Conservation (phyloP, 2,329 filamentous ascomycete genomes). For the Ophiostoma quercus region DNA sequence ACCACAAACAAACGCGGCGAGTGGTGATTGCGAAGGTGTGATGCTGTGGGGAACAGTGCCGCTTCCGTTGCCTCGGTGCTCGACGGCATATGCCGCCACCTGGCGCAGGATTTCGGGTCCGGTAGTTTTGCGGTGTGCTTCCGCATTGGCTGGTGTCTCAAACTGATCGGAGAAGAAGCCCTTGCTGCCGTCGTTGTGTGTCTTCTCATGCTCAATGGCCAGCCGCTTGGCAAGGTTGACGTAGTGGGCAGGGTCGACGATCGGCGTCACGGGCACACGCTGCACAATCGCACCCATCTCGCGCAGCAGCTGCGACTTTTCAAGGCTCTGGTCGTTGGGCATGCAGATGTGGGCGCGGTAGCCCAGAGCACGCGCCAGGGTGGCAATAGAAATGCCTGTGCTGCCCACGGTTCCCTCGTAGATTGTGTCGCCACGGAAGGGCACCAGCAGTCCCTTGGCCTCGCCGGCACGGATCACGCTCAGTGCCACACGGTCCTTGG, state of each 20-base stretch:
- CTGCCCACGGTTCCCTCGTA: constrained; percentile 97
- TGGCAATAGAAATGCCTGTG: constrained; percentile 90
- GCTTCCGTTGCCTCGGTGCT: background rate
- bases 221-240: constrained; percentile 82
- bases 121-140: constrained; percentile 74
- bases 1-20: constrained; percentile 88
- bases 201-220: constrained; percentile 65
- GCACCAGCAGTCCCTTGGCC: constrained; percentile 65
- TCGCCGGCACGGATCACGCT: constrained; percentile 84
- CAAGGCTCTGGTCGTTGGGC: constrained; percentile 81
- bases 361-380: constrained; percentile 78
- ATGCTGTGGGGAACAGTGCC: background rate
- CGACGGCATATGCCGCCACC: constrained; percentile 42
- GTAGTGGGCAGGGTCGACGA: constrained; percentile 88
- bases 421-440: constrained; percentile 82
- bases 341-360: constrained; percentile 96
- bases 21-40: constrained; percentile 16
- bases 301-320: constrained; percentile 83
- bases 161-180: constrained; percentile 98
- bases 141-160: constrained; percentile 83
- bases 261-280: constrained; percentile 82
- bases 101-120: constrained; percentile 86
- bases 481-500: constrained; percentile 91
- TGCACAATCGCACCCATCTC: constrained; percentile 92
- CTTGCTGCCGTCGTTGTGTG: constrained; percentile 53